phyloP scores from a whole-genome alignment of 177 flowering plant genomes.

The Vitis hybrid region DNA sequence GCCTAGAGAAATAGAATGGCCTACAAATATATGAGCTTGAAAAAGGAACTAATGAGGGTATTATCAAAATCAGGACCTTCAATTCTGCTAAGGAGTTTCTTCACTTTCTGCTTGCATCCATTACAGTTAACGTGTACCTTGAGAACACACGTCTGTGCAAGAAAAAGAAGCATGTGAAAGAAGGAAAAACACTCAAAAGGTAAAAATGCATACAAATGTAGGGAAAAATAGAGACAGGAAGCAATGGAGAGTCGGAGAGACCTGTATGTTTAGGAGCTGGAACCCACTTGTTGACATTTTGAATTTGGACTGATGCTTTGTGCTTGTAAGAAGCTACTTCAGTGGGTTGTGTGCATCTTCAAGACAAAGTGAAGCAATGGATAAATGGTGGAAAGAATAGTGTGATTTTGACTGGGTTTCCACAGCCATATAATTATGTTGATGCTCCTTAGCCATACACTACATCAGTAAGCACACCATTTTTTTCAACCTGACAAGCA shows the following conservation, averaged over 20 bases:
- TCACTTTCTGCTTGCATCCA: slow-evolving; percentile 40
- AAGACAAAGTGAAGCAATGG: too few relatives aligned
- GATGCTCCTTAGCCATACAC: too few relatives aligned
- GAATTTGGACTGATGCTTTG: background rate
- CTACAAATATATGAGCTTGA: background rate
- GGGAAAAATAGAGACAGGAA: background rate
- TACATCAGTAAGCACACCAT: too few relatives aligned
- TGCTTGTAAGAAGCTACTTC: background rate
- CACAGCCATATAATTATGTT: too few relatives aligned
- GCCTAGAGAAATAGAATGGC: background rate
- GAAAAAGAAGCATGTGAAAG: background rate
- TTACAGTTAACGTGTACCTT: slow-evolving; percentile 37
- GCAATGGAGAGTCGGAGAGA: background rate
- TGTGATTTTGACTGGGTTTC: too few relatives aligned
- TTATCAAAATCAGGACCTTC: slow-evolving; percentile 22
- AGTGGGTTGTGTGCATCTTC: too few relatives aligned
- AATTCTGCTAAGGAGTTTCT: slow-evolving; percentile 33
- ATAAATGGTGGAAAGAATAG: too few relatives aligned
- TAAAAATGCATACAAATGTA: background rate
- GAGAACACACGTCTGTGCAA: slow-evolving; percentile 28
- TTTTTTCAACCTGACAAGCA: too few relatives aligned
- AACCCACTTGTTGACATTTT: slow-evolving; percentile 15
- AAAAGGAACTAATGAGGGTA: background rate
- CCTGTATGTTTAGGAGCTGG: slow-evolving; percentile 18
- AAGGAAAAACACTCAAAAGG: background rate